These are phyloP conservation scores for Cutaneotrichosporon cavernicola DNA, from an alignment of 1,284 basidiomycete species.

Conservation along the genomic window DNA sequence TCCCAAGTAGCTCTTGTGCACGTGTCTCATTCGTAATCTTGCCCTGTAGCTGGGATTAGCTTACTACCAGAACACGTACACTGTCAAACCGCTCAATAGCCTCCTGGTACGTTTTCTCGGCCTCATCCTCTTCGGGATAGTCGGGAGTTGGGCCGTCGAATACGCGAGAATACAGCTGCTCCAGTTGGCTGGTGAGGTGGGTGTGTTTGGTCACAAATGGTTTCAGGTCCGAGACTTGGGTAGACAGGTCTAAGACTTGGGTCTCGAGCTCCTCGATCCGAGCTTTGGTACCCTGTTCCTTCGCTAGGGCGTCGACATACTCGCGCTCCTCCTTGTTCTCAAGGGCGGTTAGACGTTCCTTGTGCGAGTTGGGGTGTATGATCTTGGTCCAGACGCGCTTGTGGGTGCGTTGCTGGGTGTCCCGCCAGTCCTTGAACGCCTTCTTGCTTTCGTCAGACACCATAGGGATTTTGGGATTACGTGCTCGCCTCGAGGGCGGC, in stretches of 20 bases:
- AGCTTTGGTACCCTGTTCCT: conserved; percentile 24
- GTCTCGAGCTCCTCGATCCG: conserved; percentile 26
- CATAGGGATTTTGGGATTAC: conserved; percentile 8
- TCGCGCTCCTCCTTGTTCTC: conserved; percentile 33
- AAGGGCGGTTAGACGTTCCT: conserved; percentile 17
- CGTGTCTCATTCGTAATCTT: conserved; percentile 28
- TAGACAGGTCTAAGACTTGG: conserved; percentile 18
- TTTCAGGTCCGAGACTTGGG: conserved; percentile 17
- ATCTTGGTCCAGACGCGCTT: conserved; percentile 30
- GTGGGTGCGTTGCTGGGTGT: conserved; percentile 27
- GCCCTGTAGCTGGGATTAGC: conserved; percentile 21
- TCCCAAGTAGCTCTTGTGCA: conserved; percentile 20
- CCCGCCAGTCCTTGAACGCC: conserved; percentile 30
- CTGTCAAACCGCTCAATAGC: conserved; percentile 17
- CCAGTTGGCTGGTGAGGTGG: conserved; percentile 18
- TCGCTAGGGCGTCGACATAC: conserved; percentile 29
- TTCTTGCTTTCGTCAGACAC: conserved; percentile 14
- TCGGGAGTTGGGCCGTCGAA: conserved; percentile 28
- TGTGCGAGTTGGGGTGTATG: conserved; percentile 21
- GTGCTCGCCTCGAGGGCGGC: conserved; percentile 20
- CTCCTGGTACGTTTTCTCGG: conserved; percentile 18
- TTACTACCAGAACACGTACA: conserved; percentile 6
- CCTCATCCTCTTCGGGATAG: conserved; percentile 30
- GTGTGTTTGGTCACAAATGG: conserved; percentile 19
- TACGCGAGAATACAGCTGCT: conserved; percentile 22